phyloP scores from a whole-genome alignment of 2,329 filamentous ascomycete genomes.

The Ophiocordyceps robertsii region DNA sequence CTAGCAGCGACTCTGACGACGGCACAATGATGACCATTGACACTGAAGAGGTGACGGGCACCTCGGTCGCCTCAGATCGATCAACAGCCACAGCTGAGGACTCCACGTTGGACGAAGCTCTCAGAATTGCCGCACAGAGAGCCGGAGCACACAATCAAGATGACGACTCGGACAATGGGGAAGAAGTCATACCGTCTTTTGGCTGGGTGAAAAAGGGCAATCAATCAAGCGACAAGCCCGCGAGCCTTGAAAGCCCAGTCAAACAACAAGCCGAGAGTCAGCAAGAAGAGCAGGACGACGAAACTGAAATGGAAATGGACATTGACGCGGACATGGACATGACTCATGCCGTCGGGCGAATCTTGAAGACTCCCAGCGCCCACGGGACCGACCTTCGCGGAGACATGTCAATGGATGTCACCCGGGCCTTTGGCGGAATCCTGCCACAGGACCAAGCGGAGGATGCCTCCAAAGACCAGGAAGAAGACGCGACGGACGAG shows the following conservation, averaged over 20 bases:
- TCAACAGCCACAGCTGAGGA: constrained; percentile 48
- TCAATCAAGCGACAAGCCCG: constrained; percentile 16
- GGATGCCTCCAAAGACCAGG: neutral
- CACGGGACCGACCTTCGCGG: constrained; percentile 32
- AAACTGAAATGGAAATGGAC: constrained; percentile 20
- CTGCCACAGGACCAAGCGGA: constrained; percentile 29
- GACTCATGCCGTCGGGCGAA: constrained; percentile 41
- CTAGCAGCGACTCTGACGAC: constrained; percentile 51
- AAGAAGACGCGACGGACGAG: constrained; percentile 26
- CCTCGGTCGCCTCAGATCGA: constrained; percentile 48
- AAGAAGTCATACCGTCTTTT: constrained; percentile 64
- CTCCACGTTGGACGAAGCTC: constrained; percentile 60
- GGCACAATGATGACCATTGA: constrained; percentile 75
- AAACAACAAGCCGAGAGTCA: constrained; percentile 17
- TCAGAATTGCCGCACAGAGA: constrained; percentile 59
- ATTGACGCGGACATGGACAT: constrained; percentile 36
- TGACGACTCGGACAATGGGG: constrained; percentile 40
- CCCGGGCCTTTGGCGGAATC: constrained; percentile 69
- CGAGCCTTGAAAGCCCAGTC: constrained; percentile 25
- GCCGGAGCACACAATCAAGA: constrained; percentile 61
- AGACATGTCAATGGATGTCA: constrained; percentile 92
- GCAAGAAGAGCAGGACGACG: constrained; percentile 10
- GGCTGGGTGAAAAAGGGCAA: constrained; percentile 53
- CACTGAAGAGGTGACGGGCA: constrained; percentile 61
- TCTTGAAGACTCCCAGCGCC: constrained; percentile 30